Percentiles rank a stretch among this genome's conserved stretches.
Conservation (phyloP, 805 yeast species). For the Candida anglica region DNA sequence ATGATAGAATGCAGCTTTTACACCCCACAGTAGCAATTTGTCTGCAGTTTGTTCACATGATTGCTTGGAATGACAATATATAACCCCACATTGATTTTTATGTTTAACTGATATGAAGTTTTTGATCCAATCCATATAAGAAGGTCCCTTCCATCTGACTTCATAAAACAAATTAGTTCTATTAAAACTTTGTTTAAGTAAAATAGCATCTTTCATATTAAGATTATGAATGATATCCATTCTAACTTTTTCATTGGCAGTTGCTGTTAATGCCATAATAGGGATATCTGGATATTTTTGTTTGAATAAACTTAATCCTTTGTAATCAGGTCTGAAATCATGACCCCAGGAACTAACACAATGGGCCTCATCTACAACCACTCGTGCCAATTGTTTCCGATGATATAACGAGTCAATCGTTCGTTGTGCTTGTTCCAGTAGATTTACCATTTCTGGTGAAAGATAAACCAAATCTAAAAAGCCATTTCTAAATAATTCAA, state of each 20-base stretch:
- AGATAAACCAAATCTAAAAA: conserved; percentile 73
- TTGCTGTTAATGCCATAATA: conserved; percentile 93
- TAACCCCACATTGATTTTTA: conserved; percentile 70
- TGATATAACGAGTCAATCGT: conserved; percentile 57
- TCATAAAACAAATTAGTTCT: conserved; percentile 81
- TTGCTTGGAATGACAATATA: conserved; percentile 87
- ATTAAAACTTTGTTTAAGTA: conserved; percentile 88
- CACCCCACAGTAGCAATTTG: conserved; percentile 53
- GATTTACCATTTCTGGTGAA: conserved; percentile 92
- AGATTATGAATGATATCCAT: conserved; percentile 82
- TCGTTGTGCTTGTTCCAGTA: conserved; percentile 62
- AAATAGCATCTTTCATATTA: conserved; percentile 54
- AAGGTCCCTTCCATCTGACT: conserved; percentile 61
- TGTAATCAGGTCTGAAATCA: conserved; percentile 95
- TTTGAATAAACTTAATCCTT: conserved; percentile 72
- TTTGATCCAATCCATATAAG: conserved; percentile 54
- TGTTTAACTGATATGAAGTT: conserved; percentile 51
- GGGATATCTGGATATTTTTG: conserved; percentile 75
- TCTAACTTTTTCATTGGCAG: conserved; percentile 88
- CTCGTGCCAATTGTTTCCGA: conserved; percentile 62
- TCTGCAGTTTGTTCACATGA: conserved; percentile 81
- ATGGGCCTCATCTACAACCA: conserved; percentile 96
- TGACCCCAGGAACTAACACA: conserved; percentile 99
- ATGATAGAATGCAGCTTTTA: conserved; percentile 77
- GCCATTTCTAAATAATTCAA: conserved; percentile 61